Evolutionary conservation across 1,139 yeast genomes (phyloP).

Genomic region (Magnusiomyces magnusii): DNA sequence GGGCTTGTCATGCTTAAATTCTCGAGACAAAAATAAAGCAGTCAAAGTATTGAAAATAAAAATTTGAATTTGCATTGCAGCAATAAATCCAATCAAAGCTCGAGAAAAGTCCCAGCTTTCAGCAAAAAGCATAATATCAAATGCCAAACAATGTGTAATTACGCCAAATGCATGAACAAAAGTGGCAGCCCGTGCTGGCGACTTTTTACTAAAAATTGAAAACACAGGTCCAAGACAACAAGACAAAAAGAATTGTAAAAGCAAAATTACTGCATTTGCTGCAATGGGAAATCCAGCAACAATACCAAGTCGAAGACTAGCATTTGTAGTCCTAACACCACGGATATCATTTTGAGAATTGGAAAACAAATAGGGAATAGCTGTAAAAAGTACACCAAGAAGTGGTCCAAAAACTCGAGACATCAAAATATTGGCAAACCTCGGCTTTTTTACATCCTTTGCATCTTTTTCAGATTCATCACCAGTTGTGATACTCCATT

Average conservation of each 20-base stretch:
- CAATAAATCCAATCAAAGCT: constrained; percentile 49
- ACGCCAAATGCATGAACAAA: constrained; percentile 81
- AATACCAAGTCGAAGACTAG: constrained; percentile 45
- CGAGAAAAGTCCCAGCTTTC: constrained; percentile 58
- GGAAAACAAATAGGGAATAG: constrained; percentile 58
- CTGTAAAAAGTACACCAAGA: constrained; percentile 37
- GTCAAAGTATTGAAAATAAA: constrained; percentile 43
- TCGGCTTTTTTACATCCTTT: constrained; percentile 37
- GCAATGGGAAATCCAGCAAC: constrained; percentile 48
- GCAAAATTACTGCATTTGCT: constrained; percentile 40
- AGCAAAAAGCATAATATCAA: constrained; percentile 54
- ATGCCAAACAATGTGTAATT: constrained; percentile 43
- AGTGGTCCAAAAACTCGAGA: constrained; percentile 50
- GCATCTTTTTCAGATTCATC: constrained; percentile 17
- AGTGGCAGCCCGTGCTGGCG: constrained; percentile 91
- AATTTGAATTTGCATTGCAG: constrained; percentile 50
- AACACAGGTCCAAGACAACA: constrained; percentile 56
- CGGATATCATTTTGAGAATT: constrained; percentile 63
- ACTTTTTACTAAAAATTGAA: constrained; percentile 86
- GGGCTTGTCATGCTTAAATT: constrained; percentile 46
- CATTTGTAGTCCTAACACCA: constrained; percentile 43
- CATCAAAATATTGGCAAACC: constrained; percentile 43
- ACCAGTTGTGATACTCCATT: constrained; percentile 35
- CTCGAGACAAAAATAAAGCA: constrained; percentile 49
- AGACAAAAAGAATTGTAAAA: constrained; percentile 43